Conservation (phyloP, 805 yeast genomes). For the Candida sithepensis region DNA sequence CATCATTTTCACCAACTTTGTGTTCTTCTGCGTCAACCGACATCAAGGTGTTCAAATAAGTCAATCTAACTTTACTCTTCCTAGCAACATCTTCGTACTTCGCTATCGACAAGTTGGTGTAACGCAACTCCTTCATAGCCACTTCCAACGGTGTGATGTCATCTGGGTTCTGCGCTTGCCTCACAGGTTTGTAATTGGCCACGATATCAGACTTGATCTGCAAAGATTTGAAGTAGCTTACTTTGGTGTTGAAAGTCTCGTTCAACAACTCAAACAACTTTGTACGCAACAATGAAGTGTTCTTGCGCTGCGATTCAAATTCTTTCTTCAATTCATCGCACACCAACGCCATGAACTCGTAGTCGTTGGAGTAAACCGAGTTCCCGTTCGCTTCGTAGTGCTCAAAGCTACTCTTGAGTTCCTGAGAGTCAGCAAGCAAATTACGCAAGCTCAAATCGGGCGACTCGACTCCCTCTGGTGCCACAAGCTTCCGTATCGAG, state of each 20-base stretch:
- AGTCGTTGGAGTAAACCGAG: slow-evolving; percentile 11
- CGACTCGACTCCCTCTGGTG: slow-evolving; percentile 32
- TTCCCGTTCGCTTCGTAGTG: slow-evolving; percentile 20
- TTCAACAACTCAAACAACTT: slow-evolving; percentile 53
- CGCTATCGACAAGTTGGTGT: background rate
- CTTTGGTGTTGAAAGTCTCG: slow-evolving; percentile 70
- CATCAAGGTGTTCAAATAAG: slow-evolving; percentile 45
- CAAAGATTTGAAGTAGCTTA: slow-evolving; percentile 77
- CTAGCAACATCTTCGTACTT: slow-evolving; percentile 15
- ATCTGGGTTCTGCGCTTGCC: slow-evolving; percentile 3
- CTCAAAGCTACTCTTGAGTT: slow-evolving; percentile 25
- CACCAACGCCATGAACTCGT: slow-evolving; percentile 13
- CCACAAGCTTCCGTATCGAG: slow-evolving; percentile 27
- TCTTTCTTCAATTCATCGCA: slow-evolving; percentile 25
- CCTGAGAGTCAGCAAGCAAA: slow-evolving; percentile 19
- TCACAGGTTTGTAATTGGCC: slow-evolving; percentile 40
- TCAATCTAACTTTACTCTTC: slow-evolving; percentile 37
- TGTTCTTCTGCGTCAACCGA: slow-evolving; percentile 5
- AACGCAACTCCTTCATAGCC: slow-evolving; percentile 15
- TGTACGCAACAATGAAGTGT: slow-evolving; percentile 37
- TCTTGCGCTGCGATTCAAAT: slow-evolving; percentile 42
- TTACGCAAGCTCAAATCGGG: slow-evolving; percentile 26
- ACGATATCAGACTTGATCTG: slow-evolving; percentile 87
- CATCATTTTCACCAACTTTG: slow-evolving; percentile 20
- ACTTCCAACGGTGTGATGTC: slow-evolving; percentile 18